Conservation (phyloP, 2,329 filamentous ascomycete genomes). For the Eutypella sp. region DNA sequence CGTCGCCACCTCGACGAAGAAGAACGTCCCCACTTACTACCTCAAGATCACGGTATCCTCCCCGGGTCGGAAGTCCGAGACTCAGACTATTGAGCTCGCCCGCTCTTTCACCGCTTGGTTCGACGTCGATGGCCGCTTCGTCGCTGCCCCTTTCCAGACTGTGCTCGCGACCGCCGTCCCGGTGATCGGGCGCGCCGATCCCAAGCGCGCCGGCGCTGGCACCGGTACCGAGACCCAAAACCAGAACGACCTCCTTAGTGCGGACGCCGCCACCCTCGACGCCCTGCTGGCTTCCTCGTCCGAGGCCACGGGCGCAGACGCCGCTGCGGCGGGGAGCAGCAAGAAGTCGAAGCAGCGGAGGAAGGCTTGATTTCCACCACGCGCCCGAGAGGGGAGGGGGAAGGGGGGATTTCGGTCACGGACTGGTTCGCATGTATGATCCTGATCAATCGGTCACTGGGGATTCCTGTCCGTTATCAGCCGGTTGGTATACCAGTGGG, state of each 20-base stretch:
- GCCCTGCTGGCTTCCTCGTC: constrained; percentile 29
- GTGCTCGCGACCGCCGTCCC: constrained; percentile 67
- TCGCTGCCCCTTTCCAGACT: constrained; percentile 71
- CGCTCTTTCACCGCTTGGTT: constrained; percentile 73
- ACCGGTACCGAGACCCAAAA: constrained; percentile 10
- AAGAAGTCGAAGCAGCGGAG: constrained; percentile 30
- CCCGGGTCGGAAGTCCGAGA: constrained; percentile 24
- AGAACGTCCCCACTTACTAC: constrained; percentile 77
- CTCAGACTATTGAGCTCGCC: constrained; percentile 48
- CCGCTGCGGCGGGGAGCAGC: constrained; percentile 3
- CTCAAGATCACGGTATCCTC: constrained; percentile 57
- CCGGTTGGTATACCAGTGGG: no score
- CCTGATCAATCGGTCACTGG: no score
- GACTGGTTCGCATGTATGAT: no score
- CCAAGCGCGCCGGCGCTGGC: constrained; percentile 44
- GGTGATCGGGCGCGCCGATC: constrained; percentile 60
- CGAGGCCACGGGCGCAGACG: constrained; percentile 14
- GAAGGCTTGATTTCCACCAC: constrained; percentile 27
- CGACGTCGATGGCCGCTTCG: constrained; percentile 65
- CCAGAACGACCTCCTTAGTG: constrained; percentile 4
- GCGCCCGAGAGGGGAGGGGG: no score
- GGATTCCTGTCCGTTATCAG: no score
- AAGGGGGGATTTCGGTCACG: no score
- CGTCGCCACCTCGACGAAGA: constrained; percentile 68
- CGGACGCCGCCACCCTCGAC: constrained; percentile 44